phyloP scores from a whole-genome alignment of 2,329 filamentous ascomycete genomes.

The Fusarium sp. region DNA sequence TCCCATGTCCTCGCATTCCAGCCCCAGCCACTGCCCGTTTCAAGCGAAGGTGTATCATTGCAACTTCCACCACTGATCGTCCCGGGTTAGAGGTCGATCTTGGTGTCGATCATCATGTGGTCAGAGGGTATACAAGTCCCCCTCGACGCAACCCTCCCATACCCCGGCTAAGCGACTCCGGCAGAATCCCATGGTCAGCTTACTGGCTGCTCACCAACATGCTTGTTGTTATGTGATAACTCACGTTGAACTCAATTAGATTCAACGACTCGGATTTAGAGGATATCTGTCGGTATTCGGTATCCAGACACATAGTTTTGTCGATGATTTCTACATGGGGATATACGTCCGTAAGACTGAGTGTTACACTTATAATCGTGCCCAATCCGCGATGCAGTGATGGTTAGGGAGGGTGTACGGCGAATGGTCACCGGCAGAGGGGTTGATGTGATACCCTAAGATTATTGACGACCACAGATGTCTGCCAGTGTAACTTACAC shows the following conservation, averaged over 20 bases:
- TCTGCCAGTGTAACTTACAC: background rate
- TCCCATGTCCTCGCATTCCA: background rate
- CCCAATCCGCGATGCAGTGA: conserved; percentile 26
- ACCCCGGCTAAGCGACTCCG: background rate
- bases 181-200: conserved; percentile 12
- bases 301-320: background rate
- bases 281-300: conserved; percentile 36
- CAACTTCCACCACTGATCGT: background rate
- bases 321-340: conserved; percentile 24
- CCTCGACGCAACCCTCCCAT: conserved; percentile 16
- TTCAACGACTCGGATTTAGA: conserved; percentile 3
- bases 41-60: background rate
- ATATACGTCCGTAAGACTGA: background rate
- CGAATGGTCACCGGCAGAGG: conserved; percentile 14
- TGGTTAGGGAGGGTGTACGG: conserved; percentile 21
- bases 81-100: conserved; percentile 1
- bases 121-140: background rate
- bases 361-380: conserved; percentile 3
- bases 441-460: background rate
- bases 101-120: background rate
- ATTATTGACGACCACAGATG: background rate
- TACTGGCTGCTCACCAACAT: background rate
- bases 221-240: background rate
- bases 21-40: background rate
- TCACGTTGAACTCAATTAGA: background rate